Percentiles rank a stretch among this genome's conserved stretches.
These are phyloP conservation scores for Gymnopus androsaceus DNA, from an alignment of 1,284 basidiomycete species.

Conservation along the genomic window DNA sequence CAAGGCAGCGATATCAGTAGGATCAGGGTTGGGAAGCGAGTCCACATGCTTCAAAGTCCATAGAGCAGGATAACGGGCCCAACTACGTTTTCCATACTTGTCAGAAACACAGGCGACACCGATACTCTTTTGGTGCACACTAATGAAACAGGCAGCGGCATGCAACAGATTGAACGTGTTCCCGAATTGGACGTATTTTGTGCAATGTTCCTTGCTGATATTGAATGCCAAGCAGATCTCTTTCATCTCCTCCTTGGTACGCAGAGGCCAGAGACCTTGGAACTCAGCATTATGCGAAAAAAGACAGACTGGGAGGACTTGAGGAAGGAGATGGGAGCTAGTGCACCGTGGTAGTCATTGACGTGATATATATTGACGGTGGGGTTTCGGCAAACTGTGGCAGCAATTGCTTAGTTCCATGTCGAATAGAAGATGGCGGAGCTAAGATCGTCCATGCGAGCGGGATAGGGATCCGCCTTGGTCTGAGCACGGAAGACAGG, in stretches of 20 bases:
- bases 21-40: slow-evolving; percentile 90
- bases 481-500: slow-evolving; percentile 95
- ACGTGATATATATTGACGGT: slow-evolving; percentile 88
- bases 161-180: slow-evolving; percentile 95
- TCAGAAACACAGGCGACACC: slow-evolving; percentile 95
- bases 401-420: slow-evolving; percentile 94
- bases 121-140: slow-evolving; percentile 86
- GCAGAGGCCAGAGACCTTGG: slow-evolving; percentile 92
- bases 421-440: slow-evolving; percentile 97
- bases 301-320: slow-evolving; percentile 84
- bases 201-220: slow-evolving; percentile 91
- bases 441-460: slow-evolving; percentile 93
- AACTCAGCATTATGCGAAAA: slow-evolving; percentile 97
- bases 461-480: slow-evolving; percentile 90
- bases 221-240: slow-evolving; percentile 96
- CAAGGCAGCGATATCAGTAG: slow-evolving; percentile 88
- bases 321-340: slow-evolving; percentile 88
- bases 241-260: slow-evolving; percentile 96
- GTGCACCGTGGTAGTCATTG: slow-evolving; percentile 91
- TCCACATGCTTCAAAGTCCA: slow-evolving; percentile 97
- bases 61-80: slow-evolving; percentile 91
- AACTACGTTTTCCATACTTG: slow-evolving; percentile 95
- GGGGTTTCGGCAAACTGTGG: slow-evolving; percentile 81
- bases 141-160: slow-evolving; percentile 89
- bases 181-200: slow-evolving; percentile 94